Base-by-base conservation (phyloP, 305 asterid species). In the Stenogyne calaminthoides region DNA sequence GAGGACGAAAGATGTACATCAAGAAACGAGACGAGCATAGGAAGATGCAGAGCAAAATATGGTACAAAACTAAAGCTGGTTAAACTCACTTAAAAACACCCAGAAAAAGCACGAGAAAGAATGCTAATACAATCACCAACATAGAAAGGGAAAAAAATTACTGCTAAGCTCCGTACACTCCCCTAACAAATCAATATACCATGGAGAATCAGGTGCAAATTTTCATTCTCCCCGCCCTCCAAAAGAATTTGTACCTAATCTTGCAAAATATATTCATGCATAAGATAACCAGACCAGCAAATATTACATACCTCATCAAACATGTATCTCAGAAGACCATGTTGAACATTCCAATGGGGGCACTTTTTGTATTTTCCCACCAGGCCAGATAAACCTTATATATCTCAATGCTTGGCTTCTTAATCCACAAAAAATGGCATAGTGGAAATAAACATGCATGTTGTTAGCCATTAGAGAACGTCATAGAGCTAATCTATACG, bases 221-320 rank as follows among this genome's bases (percentile, higher is more conserved):
- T 74, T 75, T 62, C 72, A 67, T 25, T 73, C 78, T 60, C 73
- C 92, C 85, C 51, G 15, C 86, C 85, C 91, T 79, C 92, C 88
- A 65, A 91, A 93, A 93, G 96, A 91, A 91, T 91, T 84, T 68
- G 78, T 77, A 82, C 80, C 89, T 81, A 81, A 68, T 76, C 84
- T 84, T 76, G 65, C 71, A 78, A 78, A 72, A 70, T 73, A 72
- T 66, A 62, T 44, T 55, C 69, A 40, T 14, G 18, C 79, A 60
- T 74, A 71, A 49, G 78, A 78, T 71, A 75, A 82, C 71, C 77
- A 78, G 73, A 58, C 71, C 80, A 76, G 75, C 80, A 80, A 80
- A 80, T 29, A 67, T 49, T 62, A 58, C 75, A 60, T 81, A 46
- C 81, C 85, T 79, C 79, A 69, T 55, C 78, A 67, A 60, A 73